These are phyloP conservation scores for Lipomyces sp. DNA, from an alignment of 805 yeast species.

Conservation along the genomic window DNA sequence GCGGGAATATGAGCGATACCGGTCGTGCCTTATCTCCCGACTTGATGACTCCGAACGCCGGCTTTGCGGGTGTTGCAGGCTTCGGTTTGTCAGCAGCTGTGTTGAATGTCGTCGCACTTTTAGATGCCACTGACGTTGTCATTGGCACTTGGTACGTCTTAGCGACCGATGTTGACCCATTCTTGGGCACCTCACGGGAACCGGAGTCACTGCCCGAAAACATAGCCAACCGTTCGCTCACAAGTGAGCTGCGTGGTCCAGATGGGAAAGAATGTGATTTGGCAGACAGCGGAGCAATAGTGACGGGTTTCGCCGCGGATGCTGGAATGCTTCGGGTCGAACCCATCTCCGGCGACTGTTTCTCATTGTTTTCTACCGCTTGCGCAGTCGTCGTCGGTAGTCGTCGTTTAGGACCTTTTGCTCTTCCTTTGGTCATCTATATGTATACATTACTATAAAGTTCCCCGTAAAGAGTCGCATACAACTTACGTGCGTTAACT, in stretches of 20 bases:
- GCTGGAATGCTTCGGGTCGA: not conserved
- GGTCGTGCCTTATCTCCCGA: not conserved
- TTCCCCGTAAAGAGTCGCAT: too few relatives aligned
- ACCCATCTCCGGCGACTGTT: not conserved
- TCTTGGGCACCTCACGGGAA: not conserved
- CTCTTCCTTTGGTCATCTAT: conserved; percentile 27
- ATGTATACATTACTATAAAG: too few relatives aligned
- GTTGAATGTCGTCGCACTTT: not conserved
- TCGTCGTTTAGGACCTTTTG: conserved; percentile 22
- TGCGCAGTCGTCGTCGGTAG: conserved; percentile 9
- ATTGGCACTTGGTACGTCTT: not conserved
- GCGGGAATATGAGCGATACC: not conserved
- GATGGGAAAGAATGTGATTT: not conserved
- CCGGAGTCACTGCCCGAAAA: conserved; percentile 3
- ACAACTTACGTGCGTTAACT: conserved; percentile 16
- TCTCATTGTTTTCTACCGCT: not conserved
- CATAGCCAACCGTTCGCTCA: conserved; percentile 14
- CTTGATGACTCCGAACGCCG: not conserved
- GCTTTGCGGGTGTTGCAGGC: conserved; percentile 9
- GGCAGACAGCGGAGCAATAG: not conserved
- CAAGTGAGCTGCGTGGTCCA: conserved; percentile 8
- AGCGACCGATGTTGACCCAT: not conserved
- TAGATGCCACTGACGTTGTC: not conserved
- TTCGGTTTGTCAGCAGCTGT: not conserved
- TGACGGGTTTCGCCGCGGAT: not conserved